These are phyloP conservation scores for Crithidia fasciculata DNA, from an alignment of 208 protist genomes.

Conservation along the genomic window DNA sequence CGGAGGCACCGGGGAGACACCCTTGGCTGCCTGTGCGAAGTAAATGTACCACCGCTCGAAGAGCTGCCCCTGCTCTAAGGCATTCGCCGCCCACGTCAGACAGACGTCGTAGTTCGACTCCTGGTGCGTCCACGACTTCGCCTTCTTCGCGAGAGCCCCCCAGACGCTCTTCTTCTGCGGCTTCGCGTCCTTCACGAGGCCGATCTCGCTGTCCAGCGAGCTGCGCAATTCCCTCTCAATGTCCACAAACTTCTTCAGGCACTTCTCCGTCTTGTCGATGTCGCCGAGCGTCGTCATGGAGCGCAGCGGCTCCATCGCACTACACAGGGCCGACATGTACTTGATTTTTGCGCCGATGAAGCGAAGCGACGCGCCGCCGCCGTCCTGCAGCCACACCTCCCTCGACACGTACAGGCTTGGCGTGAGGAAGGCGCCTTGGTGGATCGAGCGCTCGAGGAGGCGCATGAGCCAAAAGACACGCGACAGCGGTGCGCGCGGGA, in stretches of 20 bases:
- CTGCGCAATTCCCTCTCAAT: conserved; percentile 46
- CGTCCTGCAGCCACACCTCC: conserved; percentile 81
- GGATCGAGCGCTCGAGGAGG: conserved; percentile 69
- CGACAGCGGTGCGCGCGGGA: conserved; percentile 44
- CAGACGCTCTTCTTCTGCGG: conserved; percentile 55
- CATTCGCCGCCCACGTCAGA: conserved; percentile 66
- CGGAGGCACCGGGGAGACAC: conserved; percentile 28
- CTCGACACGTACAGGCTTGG: conserved; percentile 77
- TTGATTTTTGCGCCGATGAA: conserved; percentile 66
- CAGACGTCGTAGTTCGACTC: conserved; percentile 62
- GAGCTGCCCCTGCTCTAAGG: conserved; percentile 73
- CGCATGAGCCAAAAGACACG: conserved; percentile 87
- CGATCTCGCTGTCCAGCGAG: conserved; percentile 58
- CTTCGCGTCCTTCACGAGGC: conserved; percentile 42
- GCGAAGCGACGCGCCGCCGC: conserved; percentile 45
- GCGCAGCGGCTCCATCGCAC: conserved; percentile 63
- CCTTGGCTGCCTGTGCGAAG: conserved; percentile 48
- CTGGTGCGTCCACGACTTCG: conserved; percentile 71
- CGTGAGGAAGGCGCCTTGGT: conserved; percentile 76
- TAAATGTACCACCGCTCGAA: conserved; percentile 79
- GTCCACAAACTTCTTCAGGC: conserved; percentile 54
- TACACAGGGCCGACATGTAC: conserved; percentile 71
- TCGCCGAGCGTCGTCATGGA: conserved; percentile 62
- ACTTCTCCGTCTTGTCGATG: conserved; percentile 40
- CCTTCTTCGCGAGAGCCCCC: conserved; percentile 56